Evolutionary conservation across 2,329 filamentous ascomycete genomes (phyloP).

Genomic region (Trichothecium sympodiale): DNA sequence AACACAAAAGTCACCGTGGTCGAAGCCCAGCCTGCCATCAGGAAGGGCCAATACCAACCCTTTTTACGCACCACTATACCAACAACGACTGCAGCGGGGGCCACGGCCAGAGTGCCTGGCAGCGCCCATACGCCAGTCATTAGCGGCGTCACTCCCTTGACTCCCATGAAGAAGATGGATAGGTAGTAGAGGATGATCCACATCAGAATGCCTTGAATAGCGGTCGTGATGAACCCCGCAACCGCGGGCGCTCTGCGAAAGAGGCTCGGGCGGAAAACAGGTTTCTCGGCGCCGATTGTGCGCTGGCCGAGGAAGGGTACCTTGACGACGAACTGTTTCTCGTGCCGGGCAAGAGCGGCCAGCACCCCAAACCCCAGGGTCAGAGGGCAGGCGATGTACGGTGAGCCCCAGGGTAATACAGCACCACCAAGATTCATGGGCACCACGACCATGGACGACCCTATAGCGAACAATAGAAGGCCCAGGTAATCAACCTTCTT

Average conservation of each 20-base stretch:
- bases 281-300: conserved; percentile 6
- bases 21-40: conserved; percentile 51
- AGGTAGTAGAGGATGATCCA: conserved; percentile 18
- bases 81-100: conserved; percentile 45
- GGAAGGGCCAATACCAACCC: conserved; percentile 48
- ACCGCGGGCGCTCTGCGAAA: conserved; percentile 11
- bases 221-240: conserved; percentile 10
- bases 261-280: conserved; percentile 13
- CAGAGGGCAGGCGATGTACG: conserved; percentile 44
- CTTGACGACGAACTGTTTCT: too few relatives aligned
- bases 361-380: conserved; percentile 38
- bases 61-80: conserved; percentile 43
- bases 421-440: conserved; percentile 9
- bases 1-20: conserved; percentile 47
- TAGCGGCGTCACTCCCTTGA: conserved; percentile 11
- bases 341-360: too few relatives aligned
- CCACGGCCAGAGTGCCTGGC: conserved; percentile 51
- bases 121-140: conserved; percentile 36
- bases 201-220: conserved; percentile 14
- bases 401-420: conserved; percentile 10
- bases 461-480: conserved; percentile 39
- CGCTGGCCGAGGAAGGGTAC: too few relatives aligned
- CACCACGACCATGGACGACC: conserved; percentile 9
- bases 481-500: conserved; percentile 50
- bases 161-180: conserved; percentile 14